A percentile compares a stretch with the other conserved stretches of the same genome.
phyloP scores from a whole-genome alignment of 129 eudicot genomes.

The Glebionis coronaria region DNA sequence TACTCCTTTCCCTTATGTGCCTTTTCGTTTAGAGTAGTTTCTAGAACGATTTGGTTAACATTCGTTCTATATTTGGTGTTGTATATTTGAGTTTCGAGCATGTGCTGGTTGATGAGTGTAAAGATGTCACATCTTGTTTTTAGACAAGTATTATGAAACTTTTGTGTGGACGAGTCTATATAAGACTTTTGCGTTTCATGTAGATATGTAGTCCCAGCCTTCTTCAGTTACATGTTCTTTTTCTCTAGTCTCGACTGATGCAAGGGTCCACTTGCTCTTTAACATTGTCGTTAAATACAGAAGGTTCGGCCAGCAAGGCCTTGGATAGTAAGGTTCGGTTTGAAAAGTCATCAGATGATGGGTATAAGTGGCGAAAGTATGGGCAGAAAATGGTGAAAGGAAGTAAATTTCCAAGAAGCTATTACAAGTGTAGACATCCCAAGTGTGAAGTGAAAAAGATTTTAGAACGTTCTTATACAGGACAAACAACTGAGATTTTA shows the following conservation, averaged over 20 bases:
- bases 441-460: slow-evolving; percentile 82
- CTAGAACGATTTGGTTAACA: slow-evolving; percentile 16
- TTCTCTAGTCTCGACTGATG: slow-evolving; percentile 57
- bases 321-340: slow-evolving; percentile 27
- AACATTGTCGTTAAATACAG: slow-evolving; percentile 31
- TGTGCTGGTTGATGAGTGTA: not conserved
- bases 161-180: slow-evolving; percentile 17
- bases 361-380: slow-evolving; percentile 85
- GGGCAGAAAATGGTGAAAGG: slow-evolving; percentile 90
- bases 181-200: slow-evolving; percentile 18
- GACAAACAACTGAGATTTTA: slow-evolving; percentile 67
- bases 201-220: slow-evolving; percentile 58
- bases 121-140: no score
- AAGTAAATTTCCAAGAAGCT: slow-evolving; percentile 85
- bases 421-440: slow-evolving; percentile 82
- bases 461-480: slow-evolving; percentile 70
- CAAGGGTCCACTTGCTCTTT: slow-evolving; percentile 37
- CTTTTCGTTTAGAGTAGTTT: slow-evolving; percentile 8
- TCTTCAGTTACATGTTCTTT: slow-evolving; percentile 74
- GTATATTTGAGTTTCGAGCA: slow-evolving; percentile 7
- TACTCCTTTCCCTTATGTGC: slow-evolving; percentile 17
- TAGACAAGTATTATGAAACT: slow-evolving; percentile 1
- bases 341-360: slow-evolving; percentile 75
- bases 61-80: slow-evolving; percentile 8
- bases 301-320: slow-evolving; percentile 18